phyloP scores from a whole-genome alignment of 2,329 filamentous ascomycete species.

The Pseudogymnoascus sp. region DNA sequence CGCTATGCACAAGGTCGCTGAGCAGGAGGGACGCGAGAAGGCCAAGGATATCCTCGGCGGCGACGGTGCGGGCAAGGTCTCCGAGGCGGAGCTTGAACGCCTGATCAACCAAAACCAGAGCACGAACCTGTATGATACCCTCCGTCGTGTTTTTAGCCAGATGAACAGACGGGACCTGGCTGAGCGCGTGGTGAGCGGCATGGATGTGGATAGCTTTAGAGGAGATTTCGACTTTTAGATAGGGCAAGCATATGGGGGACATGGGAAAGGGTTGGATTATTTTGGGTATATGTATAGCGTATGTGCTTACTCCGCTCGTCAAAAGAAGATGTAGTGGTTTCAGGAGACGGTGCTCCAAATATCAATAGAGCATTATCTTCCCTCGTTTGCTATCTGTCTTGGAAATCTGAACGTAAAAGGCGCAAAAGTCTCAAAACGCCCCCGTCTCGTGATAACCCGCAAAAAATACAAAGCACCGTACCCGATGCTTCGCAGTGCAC shows the following conservation, averaged over 20 bases:
- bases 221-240: slow-evolving; percentile 78
- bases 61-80: slow-evolving; percentile 42
- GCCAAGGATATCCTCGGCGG: slow-evolving; percentile 69
- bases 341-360: not conserved
- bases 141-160: slow-evolving; percentile 89
- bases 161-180: slow-evolving; percentile 87
- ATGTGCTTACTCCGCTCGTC: slow-evolving; percentile 4
- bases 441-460: not conserved
- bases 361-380: slow-evolving; percentile 9
- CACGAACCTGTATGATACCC: slow-evolving; percentile 92
- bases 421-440: slow-evolving; percentile 4
- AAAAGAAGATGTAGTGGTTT: slow-evolving; percentile 2
- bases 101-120: slow-evolving; percentile 94
- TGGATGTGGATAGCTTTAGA: slow-evolving; percentile 85
- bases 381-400: slow-evolving; percentile 9
- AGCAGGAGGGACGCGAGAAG: slow-evolving; percentile 75
- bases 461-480: slow-evolving; percentile 8
- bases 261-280: not conserved
- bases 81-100: slow-evolving; percentile 71
- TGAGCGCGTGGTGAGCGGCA: slow-evolving; percentile 79
- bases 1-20: slow-evolving; percentile 91
- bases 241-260: not conserved
- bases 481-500: slow-evolving; percentile 6
- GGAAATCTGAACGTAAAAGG: slow-evolving; percentile 11
- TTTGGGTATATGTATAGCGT: slow-evolving; percentile 7